Percentiles rank a stretch among this genome's conserved stretches.
phyloP scores from a whole-genome alignment of 306 rosid genomes.

The Rubus parviflorus region DNA sequence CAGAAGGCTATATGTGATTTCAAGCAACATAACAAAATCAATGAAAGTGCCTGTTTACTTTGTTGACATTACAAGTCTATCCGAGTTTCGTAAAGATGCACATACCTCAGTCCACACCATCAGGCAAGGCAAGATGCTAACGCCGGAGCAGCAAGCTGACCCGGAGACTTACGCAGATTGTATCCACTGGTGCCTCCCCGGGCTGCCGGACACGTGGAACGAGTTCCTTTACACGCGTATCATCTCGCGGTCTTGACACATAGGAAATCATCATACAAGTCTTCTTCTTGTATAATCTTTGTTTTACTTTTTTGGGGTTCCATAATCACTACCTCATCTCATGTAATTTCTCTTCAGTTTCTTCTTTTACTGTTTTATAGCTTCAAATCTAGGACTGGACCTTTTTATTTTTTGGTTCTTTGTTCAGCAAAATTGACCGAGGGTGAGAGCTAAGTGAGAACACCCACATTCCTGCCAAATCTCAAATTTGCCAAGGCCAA shows the following conservation, averaged over 20 bases:
- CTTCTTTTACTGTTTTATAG: slow-evolving; percentile 30
- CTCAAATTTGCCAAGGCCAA: slow-evolving; percentile 9
- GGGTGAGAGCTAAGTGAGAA: slow-evolving; percentile 8
- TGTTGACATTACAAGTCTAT: slow-evolving; percentile 68
- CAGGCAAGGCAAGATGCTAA: slow-evolving; percentile 75
- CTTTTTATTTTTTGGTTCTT: slow-evolving; percentile 12
- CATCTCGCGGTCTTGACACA: slow-evolving; percentile 60
- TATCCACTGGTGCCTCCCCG: slow-evolving; percentile 97
- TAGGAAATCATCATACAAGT: slow-evolving; percentile 5
- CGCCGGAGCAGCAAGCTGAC: slow-evolving; percentile 75
- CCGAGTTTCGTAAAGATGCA: slow-evolving; percentile 85
- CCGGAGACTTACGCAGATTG: slow-evolving; percentile 85
- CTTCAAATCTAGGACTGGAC: slow-evolving; percentile 35
- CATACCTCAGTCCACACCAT: slow-evolving; percentile 89
- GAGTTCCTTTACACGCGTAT: slow-evolving; percentile 77
- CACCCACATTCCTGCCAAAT: slow-evolving; percentile 3
- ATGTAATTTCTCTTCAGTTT: slow-evolving; percentile 32
- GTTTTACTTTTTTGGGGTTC: slow-evolving; percentile 10
- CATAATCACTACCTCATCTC: slow-evolving; percentile 23
- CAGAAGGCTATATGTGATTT: slow-evolving; percentile 51
- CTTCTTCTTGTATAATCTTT: slow-evolving; percentile 29
- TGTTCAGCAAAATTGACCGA: slow-evolving; percentile 6
- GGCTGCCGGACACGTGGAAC: slow-evolving; percentile 94
- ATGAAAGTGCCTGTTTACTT: slow-evolving; percentile 64
- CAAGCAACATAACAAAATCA: slow-evolving; percentile 45